Evolutionary conservation across 2,329 filamentous ascomycete genomes (phyloP).

Genomic region (Talaromyces piceae): DNA sequence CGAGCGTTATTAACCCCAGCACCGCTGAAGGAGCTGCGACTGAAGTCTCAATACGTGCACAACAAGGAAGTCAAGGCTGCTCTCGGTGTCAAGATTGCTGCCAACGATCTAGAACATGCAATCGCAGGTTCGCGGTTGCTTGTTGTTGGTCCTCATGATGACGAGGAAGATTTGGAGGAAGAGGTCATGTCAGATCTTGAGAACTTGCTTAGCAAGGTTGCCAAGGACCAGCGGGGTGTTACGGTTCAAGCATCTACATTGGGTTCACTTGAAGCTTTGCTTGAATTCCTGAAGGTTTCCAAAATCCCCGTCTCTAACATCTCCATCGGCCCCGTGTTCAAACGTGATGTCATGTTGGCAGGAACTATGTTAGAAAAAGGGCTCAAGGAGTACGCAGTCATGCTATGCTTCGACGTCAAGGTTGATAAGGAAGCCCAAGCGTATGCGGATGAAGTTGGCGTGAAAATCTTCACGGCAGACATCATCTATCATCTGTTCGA

Average conservation of each 20-base stretch:
- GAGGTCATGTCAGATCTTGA: constrained; percentile 95
- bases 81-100: constrained; percentile 96
- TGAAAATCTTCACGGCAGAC: constrained; percentile 97
- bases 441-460: constrained; percentile 86
- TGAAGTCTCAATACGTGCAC: constrained; percentile 95
- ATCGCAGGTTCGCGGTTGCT: constrained; percentile 93
- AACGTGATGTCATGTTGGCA: constrained; percentile 90
- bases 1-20: constrained; percentile 89
- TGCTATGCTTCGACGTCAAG: constrained; percentile 99
- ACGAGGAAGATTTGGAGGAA: constrained; percentile 93
- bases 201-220: constrained; percentile 81
- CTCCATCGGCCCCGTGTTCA: constrained; percentile 94
- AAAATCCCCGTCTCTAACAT: constrained; percentile 98
- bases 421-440: constrained; percentile 91
- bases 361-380: constrained; percentile 95
- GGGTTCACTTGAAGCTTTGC: constrained; percentile 87
- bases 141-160: constrained; percentile 88
- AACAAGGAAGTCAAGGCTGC: constrained; percentile 99
- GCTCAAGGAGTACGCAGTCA: constrained; percentile 82
- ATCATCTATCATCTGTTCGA: constrained; percentile 99
- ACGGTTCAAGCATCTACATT: constrained; percentile 96
- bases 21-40: constrained; percentile 83
- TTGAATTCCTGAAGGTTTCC: constrained; percentile 90
- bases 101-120: constrained; percentile 87
- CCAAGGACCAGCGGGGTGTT: constrained; percentile 87